These are phyloP conservation scores for Colletotrichum sidae DNA, from an alignment of 2,329 filamentous ascomycete species.

Conservation along the genomic window DNA sequence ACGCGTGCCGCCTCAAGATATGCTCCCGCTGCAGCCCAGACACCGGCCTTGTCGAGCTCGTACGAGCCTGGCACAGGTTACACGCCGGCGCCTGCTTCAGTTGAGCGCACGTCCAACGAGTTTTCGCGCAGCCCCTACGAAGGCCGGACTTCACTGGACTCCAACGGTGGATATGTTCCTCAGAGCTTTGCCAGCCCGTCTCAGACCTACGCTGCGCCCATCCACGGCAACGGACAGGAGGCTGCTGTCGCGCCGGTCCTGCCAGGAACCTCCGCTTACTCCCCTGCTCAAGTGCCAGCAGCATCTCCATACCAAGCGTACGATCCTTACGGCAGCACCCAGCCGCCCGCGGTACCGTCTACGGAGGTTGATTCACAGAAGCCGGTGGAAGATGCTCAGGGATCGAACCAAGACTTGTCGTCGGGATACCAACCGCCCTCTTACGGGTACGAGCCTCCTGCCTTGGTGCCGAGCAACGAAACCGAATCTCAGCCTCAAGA, in stretches of 20 bases:
- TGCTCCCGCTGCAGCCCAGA: conserved; percentile 52
- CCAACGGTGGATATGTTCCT: conserved; percentile 46
- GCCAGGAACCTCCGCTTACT: neutral
- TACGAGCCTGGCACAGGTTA: conserved; percentile 41
- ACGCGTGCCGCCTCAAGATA: conserved; percentile 65
- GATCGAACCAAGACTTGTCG: conserved; percentile 34
- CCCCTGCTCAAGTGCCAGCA: conserved; percentile 27
- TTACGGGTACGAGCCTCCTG: conserved; percentile 65
- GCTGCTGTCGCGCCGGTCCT: neutral
- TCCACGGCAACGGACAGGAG: conserved; percentile 9
- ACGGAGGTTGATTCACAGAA: conserved; percentile 1
- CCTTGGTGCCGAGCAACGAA: conserved; percentile 48
- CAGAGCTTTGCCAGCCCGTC: conserved; percentile 44
- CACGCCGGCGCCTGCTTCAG: conserved; percentile 39
- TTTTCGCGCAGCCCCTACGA: conserved; percentile 43
- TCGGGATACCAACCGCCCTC: conserved; percentile 58
- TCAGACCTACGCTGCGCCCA: conserved; percentile 44
- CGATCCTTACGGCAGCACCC: conserved; percentile 37
- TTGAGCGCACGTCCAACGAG: conserved; percentile 46
- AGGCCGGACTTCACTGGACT: conserved; percentile 56
- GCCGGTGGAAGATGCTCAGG: neutral
- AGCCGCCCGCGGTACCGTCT: conserved; percentile 7
- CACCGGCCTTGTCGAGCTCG: conserved; percentile 40
- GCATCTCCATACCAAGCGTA: conserved; percentile 35
- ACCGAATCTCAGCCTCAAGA: conserved; percentile 41